phyloP scores from a whole-genome alignment of 164 flowering plant species.

The Aristolochia fimbriata region DNA sequence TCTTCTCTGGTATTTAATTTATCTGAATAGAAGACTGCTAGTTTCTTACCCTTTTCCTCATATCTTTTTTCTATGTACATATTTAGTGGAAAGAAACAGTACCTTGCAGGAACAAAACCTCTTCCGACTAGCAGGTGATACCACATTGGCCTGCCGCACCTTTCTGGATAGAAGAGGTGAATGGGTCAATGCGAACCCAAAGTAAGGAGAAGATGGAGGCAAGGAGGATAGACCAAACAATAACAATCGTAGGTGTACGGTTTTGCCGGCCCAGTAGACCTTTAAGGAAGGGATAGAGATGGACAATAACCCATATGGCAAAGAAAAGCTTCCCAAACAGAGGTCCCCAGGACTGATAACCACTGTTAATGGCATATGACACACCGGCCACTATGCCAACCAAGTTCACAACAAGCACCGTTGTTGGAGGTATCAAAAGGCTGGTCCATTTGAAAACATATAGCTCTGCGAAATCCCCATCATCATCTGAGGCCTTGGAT shows the following conservation, averaged over 20 bases:
- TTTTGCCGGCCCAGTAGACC: slow-evolving; percentile 89
- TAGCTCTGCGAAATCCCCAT: slow-evolving; percentile 89
- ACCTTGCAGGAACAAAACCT: no score
- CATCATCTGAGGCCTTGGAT: slow-evolving; percentile 88
- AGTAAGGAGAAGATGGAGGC: slow-evolving; percentile 93
- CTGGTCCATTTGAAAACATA: slow-evolving; percentile 93
- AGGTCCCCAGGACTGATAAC: slow-evolving; percentile 98
- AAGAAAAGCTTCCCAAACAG: slow-evolving; percentile 92
- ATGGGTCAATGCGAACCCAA: slow-evolving; percentile 94
- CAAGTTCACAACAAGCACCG: slow-evolving; percentile 72
- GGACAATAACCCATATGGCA: slow-evolving; percentile 85
- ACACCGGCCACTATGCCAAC: slow-evolving; percentile 96
- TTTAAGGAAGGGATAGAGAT: slow-evolving; percentile 89
- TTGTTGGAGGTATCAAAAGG: slow-evolving; percentile 89
- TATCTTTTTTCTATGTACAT: no score
- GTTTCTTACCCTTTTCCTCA: no score
- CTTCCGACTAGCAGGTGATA: slow-evolving; percentile 39
- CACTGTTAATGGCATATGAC: slow-evolving; percentile 83
- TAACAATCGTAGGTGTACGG: slow-evolving; percentile 88
- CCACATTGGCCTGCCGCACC: slow-evolving; percentile 67
- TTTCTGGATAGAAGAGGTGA: slow-evolving; percentile 35
- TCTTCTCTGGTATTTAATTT: no score
- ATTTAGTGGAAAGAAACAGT: no score
- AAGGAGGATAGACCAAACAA: slow-evolving; percentile 92
- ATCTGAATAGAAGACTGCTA: no score